phyloP scores from a whole-genome alignment of 2,329 filamentous ascomycete genomes.

The Trichoderma sp. region DNA sequence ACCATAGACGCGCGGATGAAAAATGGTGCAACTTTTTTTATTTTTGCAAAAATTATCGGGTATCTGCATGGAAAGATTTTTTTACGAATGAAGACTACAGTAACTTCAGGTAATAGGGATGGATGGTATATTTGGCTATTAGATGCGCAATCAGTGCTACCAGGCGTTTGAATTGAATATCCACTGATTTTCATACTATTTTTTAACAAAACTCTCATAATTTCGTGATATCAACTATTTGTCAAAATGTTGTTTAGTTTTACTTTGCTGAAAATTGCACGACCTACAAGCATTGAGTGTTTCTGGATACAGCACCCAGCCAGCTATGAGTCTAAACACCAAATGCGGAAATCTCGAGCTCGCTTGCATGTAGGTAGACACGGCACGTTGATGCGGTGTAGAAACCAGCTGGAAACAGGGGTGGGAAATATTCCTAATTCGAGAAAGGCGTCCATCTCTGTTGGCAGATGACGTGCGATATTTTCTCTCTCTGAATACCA shows the following conservation, averaged over 20 bases:
- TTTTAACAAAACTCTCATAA: not conserved
- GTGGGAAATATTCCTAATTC: not conserved
- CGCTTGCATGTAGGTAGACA: not conserved
- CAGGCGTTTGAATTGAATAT: slow-evolving; percentile 1
- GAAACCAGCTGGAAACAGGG: not conserved
- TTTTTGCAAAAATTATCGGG: not conserved
- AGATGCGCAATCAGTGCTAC: not conserved
- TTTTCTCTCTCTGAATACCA: not conserved
- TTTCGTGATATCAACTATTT: not conserved
- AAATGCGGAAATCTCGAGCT: not conserved
- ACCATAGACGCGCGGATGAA: not conserved
- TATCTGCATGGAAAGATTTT: not conserved
- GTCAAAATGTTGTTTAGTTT: not conserved
- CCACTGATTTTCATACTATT: not conserved
- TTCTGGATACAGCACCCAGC: not conserved
- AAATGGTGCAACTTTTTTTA: not conserved
- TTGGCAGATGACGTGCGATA: not conserved
- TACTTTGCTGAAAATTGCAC: not conserved
- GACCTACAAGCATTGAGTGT: not conserved
- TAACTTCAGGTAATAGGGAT: not conserved
- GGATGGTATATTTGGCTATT: not conserved
- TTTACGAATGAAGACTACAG: not conserved
- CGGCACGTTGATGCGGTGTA: not conserved
- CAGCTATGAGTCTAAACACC: not conserved
- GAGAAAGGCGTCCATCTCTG: not conserved